These are phyloP conservation scores for Sarocladium kiliense DNA, from an alignment of 2,329 filamentous ascomycete genomes.

Conservation along the genomic window DNA sequence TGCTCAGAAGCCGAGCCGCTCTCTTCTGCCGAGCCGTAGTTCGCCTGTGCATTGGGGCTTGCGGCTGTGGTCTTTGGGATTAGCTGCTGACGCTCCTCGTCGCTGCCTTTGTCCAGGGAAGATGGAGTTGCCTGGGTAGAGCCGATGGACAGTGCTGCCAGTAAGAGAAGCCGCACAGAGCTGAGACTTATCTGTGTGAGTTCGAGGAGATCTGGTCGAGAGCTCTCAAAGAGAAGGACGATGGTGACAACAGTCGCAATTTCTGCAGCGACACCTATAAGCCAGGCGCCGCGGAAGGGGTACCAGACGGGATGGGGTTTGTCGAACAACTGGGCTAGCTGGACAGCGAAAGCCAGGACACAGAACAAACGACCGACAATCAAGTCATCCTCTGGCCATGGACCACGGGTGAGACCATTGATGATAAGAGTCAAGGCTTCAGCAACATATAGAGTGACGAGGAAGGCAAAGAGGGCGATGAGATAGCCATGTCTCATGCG, in stretches of 20 bases:
- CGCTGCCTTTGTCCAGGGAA: slow-evolving; percentile 22
- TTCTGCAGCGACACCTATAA: slow-evolving; percentile 54
- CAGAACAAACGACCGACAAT: slow-evolving; percentile 57
- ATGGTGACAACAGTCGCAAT: slow-evolving; percentile 32
- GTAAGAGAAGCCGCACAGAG: slow-evolving; percentile 13
- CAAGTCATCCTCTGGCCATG: slow-evolving; percentile 39
- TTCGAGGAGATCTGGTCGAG: slow-evolving; percentile 12
- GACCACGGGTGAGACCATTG: slow-evolving; percentile 25
- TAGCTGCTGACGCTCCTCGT: slow-evolving; percentile 56
- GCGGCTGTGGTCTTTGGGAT: slow-evolving; percentile 31
- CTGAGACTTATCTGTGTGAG: neutral
- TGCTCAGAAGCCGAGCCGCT: slow-evolving; percentile 35
- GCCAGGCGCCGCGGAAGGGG: slow-evolving; percentile 59
- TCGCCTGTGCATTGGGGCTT: neutral
- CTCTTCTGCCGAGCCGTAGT: slow-evolving; percentile 16
- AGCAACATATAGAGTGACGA: slow-evolving; percentile 40
- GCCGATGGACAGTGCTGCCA: slow-evolving; percentile 18
- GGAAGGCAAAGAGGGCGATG: slow-evolving; percentile 30
- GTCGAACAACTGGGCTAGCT: slow-evolving; percentile 50
- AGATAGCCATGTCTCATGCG: slow-evolving; percentile 15
- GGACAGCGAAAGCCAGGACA: slow-evolving; percentile 57
- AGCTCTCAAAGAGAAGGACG: slow-evolving; percentile 17
- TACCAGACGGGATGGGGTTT: slow-evolving; percentile 51
- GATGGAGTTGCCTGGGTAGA: slow-evolving; percentile 11
- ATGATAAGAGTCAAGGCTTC: slow-evolving; percentile 38